phyloP scores from a whole-genome alignment of 495 filamentous ascomycete genomes.

The Aspergillus incahuasiensis region DNA sequence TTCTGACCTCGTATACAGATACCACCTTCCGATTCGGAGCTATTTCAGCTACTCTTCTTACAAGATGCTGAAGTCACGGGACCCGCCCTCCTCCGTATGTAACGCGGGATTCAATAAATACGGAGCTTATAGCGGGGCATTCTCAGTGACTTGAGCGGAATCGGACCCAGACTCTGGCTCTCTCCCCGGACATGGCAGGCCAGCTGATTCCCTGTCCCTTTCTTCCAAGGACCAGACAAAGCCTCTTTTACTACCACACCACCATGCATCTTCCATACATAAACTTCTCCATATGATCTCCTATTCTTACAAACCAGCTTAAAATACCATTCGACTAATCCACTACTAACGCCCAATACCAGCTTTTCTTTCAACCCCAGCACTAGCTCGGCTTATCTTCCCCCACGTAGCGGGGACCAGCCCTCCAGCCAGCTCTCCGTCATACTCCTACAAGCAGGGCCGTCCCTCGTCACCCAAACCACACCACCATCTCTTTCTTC shows the following conservation, averaged over 20 bases:
- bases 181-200: neutral
- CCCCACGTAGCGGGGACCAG: conserved; percentile 12
- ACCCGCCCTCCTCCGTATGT: too few species aligned
- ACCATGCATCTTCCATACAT: conserved; percentile 15
- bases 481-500: neutral
- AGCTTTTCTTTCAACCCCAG: conserved; percentile 1
- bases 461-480: conserved; percentile 3
- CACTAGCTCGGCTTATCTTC: conserved; percentile 4
- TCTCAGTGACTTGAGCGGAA: conserved; percentile 1
- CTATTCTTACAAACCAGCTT: neutral
- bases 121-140: conserved; percentile 4
- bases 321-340: neutral
- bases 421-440: conserved; percentile 11
- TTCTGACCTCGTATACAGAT: neutral
- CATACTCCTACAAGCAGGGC: conserved; percentile 12
- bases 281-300: neutral
- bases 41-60: neutral
- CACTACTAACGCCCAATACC: neutral
- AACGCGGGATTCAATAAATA: neutral
- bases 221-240: conserved; percentile 8
- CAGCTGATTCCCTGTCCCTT: neutral
- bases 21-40: neutral
- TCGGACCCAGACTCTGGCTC: neutral
- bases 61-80: neutral
- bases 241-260: neutral